Evolutionary conservation across 345 rosid genomes (phyloP).

Genomic region (Lepidium africanum): DNA sequence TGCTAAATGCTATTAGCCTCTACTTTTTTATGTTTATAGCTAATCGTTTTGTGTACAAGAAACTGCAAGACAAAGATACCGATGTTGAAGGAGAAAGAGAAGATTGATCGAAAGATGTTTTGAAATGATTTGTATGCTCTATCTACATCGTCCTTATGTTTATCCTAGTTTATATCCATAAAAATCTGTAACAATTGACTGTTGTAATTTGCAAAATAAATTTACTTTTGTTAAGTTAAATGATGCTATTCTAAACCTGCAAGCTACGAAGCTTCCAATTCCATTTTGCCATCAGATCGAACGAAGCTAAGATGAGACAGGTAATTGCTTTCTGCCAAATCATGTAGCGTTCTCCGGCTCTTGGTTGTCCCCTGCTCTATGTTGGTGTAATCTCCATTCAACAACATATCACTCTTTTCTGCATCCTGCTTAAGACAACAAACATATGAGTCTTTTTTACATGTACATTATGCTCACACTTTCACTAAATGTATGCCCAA

Average conservation of each 20-base stretch:
- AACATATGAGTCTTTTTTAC: background rate
- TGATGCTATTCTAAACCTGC: background rate
- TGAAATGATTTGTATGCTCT: background rate
- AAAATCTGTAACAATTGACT: background rate
- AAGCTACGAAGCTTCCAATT: background rate
- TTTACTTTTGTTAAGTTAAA: background rate
- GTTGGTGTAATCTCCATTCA: constrained; percentile 44
- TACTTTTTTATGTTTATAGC: constrained; percentile 47
- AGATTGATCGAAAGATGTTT: background rate
- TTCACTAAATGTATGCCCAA: background rate
- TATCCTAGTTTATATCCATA: background rate
- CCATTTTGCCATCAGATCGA: constrained; percentile 30
- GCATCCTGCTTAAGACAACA: constrained; percentile 45
- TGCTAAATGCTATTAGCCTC: constrained; percentile 47
- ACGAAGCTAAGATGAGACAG: constrained; percentile 59
- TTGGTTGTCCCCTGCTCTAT: constrained; percentile 32
- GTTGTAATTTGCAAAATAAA: background rate
- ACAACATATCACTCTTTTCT: constrained; percentile 43
- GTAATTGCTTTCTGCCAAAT: constrained; percentile 84
- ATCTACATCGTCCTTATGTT: background rate
- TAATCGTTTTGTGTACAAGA: constrained; percentile 63
- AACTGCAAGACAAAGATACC: constrained; percentile 25
- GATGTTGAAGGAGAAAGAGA: constrained; percentile 9
- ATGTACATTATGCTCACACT: background rate
- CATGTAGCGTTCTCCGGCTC: constrained; percentile 60